phyloP scores from a whole-genome alignment of 306 rosid genomes.

The Coriaria nepalensis region DNA sequence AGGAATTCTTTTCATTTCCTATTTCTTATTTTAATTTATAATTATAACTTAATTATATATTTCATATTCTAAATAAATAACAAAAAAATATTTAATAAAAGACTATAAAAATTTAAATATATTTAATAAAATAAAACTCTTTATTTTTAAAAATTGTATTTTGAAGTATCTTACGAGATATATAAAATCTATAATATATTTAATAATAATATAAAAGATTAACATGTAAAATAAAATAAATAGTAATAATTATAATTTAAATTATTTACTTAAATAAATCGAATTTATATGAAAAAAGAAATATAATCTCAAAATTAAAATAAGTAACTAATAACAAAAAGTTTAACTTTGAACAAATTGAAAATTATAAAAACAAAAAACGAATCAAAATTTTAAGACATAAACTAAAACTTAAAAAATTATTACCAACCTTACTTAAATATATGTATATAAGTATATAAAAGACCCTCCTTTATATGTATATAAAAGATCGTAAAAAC shows the following conservation, averaged over 20 bases:
- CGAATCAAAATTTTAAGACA: not conserved
- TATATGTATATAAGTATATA: too few relatives aligned
- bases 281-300: not conserved
- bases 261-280: not conserved
- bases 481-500: too few relatives aligned
- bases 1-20: not conserved
- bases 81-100: too few relatives aligned
- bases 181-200: not conserved
- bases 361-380: not conserved
- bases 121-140: not conserved
- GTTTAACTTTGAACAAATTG: not conserved
- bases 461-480: too few relatives aligned
- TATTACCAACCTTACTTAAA: too few relatives aligned
- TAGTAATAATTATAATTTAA: not conserved
- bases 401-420: not conserved
- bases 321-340: too few relatives aligned
- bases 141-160: too few relatives aligned
- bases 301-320: too few relatives aligned
- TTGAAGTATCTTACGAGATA: not conserved
- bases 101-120: not conserved
- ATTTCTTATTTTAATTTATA: not conserved
- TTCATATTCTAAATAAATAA: not conserved
- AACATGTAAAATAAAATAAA: too few relatives aligned
- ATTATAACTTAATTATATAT: too few relatives aligned
- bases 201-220: too few relatives aligned